Evolutionary conservation across 768 basidiomycete genomes (phyloP).

Genomic region (Albatrellus ellisii): DNA sequence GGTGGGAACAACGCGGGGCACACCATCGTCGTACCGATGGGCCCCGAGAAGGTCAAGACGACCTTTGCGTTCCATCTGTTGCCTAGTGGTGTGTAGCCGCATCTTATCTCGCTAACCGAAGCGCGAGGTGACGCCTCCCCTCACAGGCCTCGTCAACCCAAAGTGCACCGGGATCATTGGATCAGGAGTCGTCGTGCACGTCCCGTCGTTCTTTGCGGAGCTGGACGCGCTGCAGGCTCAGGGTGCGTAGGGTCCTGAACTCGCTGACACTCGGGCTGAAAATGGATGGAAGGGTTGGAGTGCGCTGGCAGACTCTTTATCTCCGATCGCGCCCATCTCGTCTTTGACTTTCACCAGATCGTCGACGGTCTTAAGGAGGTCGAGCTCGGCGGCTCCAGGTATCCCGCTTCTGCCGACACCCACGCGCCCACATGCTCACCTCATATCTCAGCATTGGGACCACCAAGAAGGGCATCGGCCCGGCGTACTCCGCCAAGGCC

Average conservation of each 20-base stretch:
- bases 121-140: not conserved
- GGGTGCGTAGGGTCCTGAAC: slow-evolving; percentile 34
- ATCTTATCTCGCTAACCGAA: not conserved
- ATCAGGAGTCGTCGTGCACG: slow-evolving; percentile 89
- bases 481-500: slow-evolving; percentile 95
- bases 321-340: slow-evolving; percentile 93
- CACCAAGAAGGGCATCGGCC: slow-evolving; percentile 96
- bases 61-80: slow-evolving; percentile 94
- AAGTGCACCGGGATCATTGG: slow-evolving; percentile 82
- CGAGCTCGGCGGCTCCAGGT: slow-evolving; percentile 86
- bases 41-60: slow-evolving; percentile 56
- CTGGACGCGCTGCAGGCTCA: slow-evolving; percentile 74
- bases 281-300: slow-evolving; percentile 51
- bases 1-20: slow-evolving; percentile 99
- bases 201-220: slow-evolving; percentile 92
- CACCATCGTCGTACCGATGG: slow-evolving; percentile 79
- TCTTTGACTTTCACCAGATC: slow-evolving; percentile 99
- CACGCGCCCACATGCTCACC: not conserved
- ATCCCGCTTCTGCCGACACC: slow-evolving; percentile 7
- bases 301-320: slow-evolving; percentile 79
- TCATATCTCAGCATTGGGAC: slow-evolving; percentile 69
- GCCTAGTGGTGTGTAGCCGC: slow-evolving; percentile 65
- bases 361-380: slow-evolving; percentile 98
- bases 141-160: slow-evolving; percentile 75
- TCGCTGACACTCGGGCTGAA: not conserved